phyloP scores from a whole-genome alignment of 108 stramenopile genomes.

The Poteriospumella lacustris region DNA sequence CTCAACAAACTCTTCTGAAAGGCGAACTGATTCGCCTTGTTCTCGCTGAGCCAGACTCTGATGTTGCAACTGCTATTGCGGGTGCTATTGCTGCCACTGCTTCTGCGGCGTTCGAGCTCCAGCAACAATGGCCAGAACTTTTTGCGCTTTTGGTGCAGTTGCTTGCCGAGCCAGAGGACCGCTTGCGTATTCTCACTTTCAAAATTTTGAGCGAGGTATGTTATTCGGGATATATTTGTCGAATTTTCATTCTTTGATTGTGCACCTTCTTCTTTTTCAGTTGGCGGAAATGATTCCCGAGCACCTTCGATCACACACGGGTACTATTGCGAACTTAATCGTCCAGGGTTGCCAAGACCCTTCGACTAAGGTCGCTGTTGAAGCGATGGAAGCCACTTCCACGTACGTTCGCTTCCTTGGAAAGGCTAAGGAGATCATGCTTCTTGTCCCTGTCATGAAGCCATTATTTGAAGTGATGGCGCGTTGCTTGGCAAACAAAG shows the following conservation, averaged over 20 bases:
- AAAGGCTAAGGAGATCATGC: conserved; percentile 39
- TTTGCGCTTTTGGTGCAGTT: conserved; percentile 1
- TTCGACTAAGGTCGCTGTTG: conserved; percentile 36
- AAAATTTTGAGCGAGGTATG: conserved; percentile 6
- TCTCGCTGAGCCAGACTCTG: not conserved
- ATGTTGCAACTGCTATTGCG: conserved; percentile 18
- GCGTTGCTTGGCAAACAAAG: conserved; percentile 37
- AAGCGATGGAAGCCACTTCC: conserved; percentile 36
- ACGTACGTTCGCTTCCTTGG: conserved; percentile 38
- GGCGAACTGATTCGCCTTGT: not conserved
- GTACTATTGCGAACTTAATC: conserved; percentile 66
- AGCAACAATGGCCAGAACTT: not conserved
- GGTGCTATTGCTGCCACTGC: conserved; percentile 1
- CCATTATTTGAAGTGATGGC: conserved; percentile 43
- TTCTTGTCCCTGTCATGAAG: conserved; percentile 38
- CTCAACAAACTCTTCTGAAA: not conserved
- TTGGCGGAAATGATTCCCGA: conserved; percentile 84
- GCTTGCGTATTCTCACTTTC: not conserved
- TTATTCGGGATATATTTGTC: too few relatives aligned
- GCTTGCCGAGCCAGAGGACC: not conserved
- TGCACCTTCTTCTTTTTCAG: conserved; percentile 65
- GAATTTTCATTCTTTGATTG: not conserved
- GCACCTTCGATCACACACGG: conserved; percentile 70
- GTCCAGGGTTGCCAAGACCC: conserved; percentile 61
- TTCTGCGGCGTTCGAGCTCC: not conserved